A percentile compares a stretch with the other conserved stretches of the same genome.
These are phyloP conservation scores for Helotiales sp. DNA, from an alignment of 2,329 filamentous ascomycete genomes.

Conservation along the genomic window DNA sequence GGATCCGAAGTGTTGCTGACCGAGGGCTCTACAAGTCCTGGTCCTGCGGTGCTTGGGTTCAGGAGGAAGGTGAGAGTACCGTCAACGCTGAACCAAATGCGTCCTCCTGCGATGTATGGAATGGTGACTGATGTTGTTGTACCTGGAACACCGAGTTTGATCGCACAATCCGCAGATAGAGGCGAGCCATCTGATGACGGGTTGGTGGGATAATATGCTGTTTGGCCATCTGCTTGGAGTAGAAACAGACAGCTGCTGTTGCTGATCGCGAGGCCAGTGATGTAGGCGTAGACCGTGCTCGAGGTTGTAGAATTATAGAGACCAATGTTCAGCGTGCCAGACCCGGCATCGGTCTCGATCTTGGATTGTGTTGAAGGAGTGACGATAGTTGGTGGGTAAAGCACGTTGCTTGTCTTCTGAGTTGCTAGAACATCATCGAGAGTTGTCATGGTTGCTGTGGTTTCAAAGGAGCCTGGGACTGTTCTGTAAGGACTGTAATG, in stretches of 20 bases:
- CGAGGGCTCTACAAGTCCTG: slow-evolving; percentile 73
- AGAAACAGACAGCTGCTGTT: slow-evolving; percentile 61
- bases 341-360: neutral
- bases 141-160: slow-evolving; percentile 64
- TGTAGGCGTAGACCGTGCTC: slow-evolving; percentile 63
- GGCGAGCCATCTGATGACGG: slow-evolving; percentile 51
- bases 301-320: slow-evolving; percentile 68
- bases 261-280: slow-evolving; percentile 65
- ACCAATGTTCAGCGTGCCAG: slow-evolving; percentile 53
- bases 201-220: slow-evolving; percentile 62
- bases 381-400: slow-evolving; percentile 14
- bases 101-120: slow-evolving; percentile 68
- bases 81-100: slow-evolving; percentile 70
- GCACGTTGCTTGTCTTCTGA: slow-evolving; percentile 16
- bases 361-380: neutral
- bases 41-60: slow-evolving; percentile 56
- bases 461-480: slow-evolving; percentile 5
- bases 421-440: slow-evolving; percentile 18
- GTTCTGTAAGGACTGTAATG: neutral
- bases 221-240: slow-evolving; percentile 65
- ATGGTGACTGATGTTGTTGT: slow-evolving; percentile 60
- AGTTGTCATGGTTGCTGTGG: slow-evolving; percentile 19
- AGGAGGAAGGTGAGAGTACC: slow-evolving; percentile 64
- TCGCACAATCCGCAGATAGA: slow-evolving; percentile 59
- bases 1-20: slow-evolving; percentile 64